Base-by-base conservation (phyloP, 257 asterid genomes). In the Penstemon eatonii region DNA sequence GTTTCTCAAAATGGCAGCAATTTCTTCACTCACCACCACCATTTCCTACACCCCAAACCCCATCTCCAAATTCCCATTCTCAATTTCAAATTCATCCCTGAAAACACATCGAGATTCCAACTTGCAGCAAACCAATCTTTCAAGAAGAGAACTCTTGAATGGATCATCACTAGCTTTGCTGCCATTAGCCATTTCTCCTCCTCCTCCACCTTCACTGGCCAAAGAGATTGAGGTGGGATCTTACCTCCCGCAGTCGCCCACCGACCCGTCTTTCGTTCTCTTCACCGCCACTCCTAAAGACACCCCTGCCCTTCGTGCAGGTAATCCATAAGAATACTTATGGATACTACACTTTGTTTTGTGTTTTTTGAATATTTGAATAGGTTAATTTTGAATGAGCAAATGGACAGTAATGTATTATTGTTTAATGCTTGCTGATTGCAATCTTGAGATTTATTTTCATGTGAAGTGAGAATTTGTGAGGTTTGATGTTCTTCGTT, bases 231-330 rank as follows among this genome's bases (percentile, higher is more conserved):
- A 87, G 71, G 96, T 89, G 52, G 99, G 97, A 3, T 67, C 96
- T 10, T 94, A 80, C 81, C 86, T 94, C 33, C 99, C 96, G 49
- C 79, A 85, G 0, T 87, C 90, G 9, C 83, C 95, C 0, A n/a
- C 66, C 69, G 79, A 91, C 82, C 90, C 92, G 5, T 82, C 97
- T 44, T 94, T 94, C 78, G 99, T 94, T 13, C 80, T 89, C 70
- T 94, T 89, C 82, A 75, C 86, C 45, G 97, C 97, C 70, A 83
- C 96, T 33, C 52, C 86, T 0, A 89, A 87, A 68, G 97, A 94
- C 80, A 93, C 99, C 63, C 99, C 99, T 73, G 97, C 99, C 56
- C 96, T 93, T 55, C 99, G 99, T 76, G 99, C 97, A 72, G 99
- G 99, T 93, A 85, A 67, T 72, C 19, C n/a, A 49, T 49, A 49